Evolutionary conservation across 1,284 basidiomycete species (phyloP).

Genomic region (Puccinia triticina): DNA sequence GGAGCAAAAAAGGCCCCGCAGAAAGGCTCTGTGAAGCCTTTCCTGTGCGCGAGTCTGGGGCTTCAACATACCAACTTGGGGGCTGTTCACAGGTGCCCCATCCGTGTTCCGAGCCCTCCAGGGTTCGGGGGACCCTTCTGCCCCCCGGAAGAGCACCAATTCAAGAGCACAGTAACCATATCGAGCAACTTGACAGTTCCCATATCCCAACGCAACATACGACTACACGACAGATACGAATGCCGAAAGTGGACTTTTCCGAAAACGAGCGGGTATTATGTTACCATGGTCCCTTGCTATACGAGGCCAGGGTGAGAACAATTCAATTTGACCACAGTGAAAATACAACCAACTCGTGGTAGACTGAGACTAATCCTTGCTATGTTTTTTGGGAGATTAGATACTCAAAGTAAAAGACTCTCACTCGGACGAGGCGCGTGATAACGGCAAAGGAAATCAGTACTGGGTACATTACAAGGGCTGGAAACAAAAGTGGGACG

Average conservation of each 20-base stretch:
- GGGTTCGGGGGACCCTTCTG: too few relatives aligned
- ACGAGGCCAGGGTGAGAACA: slow-evolving; percentile 76
- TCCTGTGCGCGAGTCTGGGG: too few relatives aligned
- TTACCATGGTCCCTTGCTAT: slow-evolving; percentile 90
- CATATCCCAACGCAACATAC: neutral
- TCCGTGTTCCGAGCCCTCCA: too few relatives aligned
- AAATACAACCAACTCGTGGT: neutral
- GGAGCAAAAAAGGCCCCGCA: too few relatives aligned
- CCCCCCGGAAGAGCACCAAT: too few relatives aligned
- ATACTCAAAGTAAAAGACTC: slow-evolving; percentile 79
- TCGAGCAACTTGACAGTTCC: neutral
- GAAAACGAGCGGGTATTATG: slow-evolving; percentile 82
- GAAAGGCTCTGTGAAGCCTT: too few relatives aligned
- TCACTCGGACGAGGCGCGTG: slow-evolving; percentile 71
- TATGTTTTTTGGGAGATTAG: slow-evolving; percentile 57
- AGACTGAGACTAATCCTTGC: neutral
- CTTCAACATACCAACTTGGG: too few relatives aligned
- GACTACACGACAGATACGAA: neutral
- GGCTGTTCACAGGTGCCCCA: too few relatives aligned
- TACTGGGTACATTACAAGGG: slow-evolving; percentile 99
- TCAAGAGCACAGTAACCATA: too few relatives aligned
- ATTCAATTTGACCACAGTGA: neutral
- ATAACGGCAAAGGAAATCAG: slow-evolving; percentile 70
- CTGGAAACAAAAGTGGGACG: slow-evolving; percentile 99
- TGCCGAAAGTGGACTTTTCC: slow-evolving; percentile 60